Evolutionary conservation across 345 rosid species (phyloP), one percentile per base, ranked within the genome.

Genomic region (Odontarrhena argentea): DNA sequence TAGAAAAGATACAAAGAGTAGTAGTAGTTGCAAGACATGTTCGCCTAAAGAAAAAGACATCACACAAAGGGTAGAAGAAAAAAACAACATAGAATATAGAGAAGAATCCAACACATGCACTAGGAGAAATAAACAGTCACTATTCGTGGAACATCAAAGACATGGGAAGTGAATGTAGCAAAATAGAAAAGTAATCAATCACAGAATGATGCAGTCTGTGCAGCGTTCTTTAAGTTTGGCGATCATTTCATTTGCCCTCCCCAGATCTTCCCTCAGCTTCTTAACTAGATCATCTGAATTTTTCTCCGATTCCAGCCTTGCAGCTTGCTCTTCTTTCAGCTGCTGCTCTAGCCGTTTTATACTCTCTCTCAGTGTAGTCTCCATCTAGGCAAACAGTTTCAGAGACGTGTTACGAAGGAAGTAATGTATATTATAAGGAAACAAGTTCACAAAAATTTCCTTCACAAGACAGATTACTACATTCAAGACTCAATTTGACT

Each of bases 291-390:
- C 87, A 15, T 68, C 77, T 5, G 96, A 83, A 55, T 3, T 64
- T 81, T 80, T 74, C 63, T 90, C 88, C 7, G 86, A 76, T 63
- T 46, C 76, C 34, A 78, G 70, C 55, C 92, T 74, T 1, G 86
- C 95, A 14, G 85, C 87, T 63, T 83, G 82, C 82, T 90, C 97
- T 62, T 78, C 85, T 0, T 84, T 87, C 67, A 87, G 37, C 61
- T 83, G 81, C 73, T 60, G 81, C 74, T 87, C 92, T 8, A 87
- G 86, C 69, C 78, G 79, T 79, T 13, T 83, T 76, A 74, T 5
- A 8, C 26, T 28, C 26, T 87, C 97, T 37, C 45, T 76, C 68
- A 87, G 85, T 78, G 79, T 85, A 18, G 68, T 60, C 77, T 90
- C 92, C 45, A 86, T 85, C 97, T 90, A 55, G 45, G 15, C 12